Evolutionary conservation across 257 asterid genomes (phyloP).

Genomic region (Lavandula angustifolia): DNA sequence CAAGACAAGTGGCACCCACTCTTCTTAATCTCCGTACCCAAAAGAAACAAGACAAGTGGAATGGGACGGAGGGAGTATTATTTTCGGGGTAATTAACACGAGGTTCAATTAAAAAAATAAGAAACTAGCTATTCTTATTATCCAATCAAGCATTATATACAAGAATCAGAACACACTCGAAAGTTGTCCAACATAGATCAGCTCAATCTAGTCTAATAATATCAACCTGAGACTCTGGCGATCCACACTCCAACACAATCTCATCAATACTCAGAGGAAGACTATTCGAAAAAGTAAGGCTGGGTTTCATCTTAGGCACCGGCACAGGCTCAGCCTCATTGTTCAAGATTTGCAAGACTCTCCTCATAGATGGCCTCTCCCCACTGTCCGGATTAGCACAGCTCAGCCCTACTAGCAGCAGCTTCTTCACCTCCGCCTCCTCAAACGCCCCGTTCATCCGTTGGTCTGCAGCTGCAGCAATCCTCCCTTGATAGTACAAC

Average conservation of each 20-base stretch:
- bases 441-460: constrained; percentile 56
- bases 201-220: constrained; percentile 48
- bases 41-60: too few species aligned
- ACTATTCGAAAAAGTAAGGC: constrained; percentile 66
- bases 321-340: constrained; percentile 61
- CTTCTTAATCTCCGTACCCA: too few species aligned
- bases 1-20: too few species aligned
- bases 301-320: constrained; percentile 75
- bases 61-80: too few species aligned
- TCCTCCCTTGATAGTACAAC: constrained; percentile 61
- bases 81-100: too few species aligned
- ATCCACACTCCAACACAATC: constrained; percentile 53
- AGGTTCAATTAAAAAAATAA: too few species aligned
- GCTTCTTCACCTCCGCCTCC: constrained; percentile 55
- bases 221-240: constrained; percentile 42
- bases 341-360: constrained; percentile 75
- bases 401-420: constrained; percentile 78
- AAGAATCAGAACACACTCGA: too few species aligned
- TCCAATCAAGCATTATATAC: too few species aligned
- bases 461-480: constrained; percentile 59
- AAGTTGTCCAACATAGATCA: too few species aligned
- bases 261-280: constrained; percentile 71
- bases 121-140: too few species aligned
- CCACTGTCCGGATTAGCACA: constrained; percentile 84
- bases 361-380: constrained; percentile 84